Evolutionary conservation across 805 yeast species (phyloP).

Genomic region (Priceomyces carsonii): DNA sequence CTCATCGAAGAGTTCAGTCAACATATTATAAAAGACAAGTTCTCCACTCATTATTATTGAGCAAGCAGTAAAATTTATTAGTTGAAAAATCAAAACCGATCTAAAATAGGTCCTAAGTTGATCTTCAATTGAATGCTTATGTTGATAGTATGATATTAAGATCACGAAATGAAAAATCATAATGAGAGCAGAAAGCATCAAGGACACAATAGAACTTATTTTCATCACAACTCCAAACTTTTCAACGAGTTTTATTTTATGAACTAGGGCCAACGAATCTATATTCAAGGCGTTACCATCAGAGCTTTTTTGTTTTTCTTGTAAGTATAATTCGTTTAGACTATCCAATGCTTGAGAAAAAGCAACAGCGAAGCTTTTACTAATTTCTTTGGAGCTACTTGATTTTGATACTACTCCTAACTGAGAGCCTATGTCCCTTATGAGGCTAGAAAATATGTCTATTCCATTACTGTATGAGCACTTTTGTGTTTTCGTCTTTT

Average conservation of each 20-base stretch:
- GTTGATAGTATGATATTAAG: neutral
- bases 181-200: slow-evolving; percentile 3
- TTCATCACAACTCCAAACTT: slow-evolving; percentile 13
- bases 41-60: slow-evolving; percentile 11
- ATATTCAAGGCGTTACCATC: slow-evolving; percentile 12
- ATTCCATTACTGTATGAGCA: slow-evolving; percentile 43
- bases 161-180: neutral
- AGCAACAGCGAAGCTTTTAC: slow-evolving; percentile 41
- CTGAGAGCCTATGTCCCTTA: slow-evolving; percentile 52
- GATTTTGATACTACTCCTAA: slow-evolving; percentile 41
- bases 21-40: slow-evolving; percentile 9
- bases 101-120: neutral
- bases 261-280: slow-evolving; percentile 11
- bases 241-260: slow-evolving; percentile 13
- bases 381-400: slow-evolving; percentile 38
- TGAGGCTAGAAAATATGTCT: slow-evolving; percentile 47
- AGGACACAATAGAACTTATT: slow-evolving; percentile 10
- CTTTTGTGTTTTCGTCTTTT: slow-evolving; percentile 14
- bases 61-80: slow-evolving; percentile 6
- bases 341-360: slow-evolving; percentile 28
- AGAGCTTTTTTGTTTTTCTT: slow-evolving; percentile 11
- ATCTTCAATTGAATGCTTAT: neutral
- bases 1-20: slow-evolving; percentile 7
- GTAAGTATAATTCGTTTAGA: slow-evolving; percentile 13
- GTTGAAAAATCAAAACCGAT: slow-evolving; percentile 2